Base-by-base conservation (phyloP, 352 stramenopile genomes). In the Phytophthora pinifolia region DNA sequence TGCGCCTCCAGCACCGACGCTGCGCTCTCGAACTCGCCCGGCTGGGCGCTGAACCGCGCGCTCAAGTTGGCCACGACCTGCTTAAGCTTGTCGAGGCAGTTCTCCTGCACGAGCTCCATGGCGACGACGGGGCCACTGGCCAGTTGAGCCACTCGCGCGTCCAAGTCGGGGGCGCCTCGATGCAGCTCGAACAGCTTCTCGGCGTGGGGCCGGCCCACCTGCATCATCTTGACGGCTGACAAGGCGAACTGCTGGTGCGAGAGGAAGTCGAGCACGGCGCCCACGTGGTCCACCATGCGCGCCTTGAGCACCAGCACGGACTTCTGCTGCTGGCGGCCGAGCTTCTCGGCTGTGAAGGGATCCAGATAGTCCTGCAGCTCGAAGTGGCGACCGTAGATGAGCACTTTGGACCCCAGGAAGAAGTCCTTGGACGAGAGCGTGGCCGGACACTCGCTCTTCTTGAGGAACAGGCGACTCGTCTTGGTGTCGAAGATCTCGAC, bases 401-500 rank as follows among this genome's bases (percentile, higher is more conserved):
- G 50, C 42, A 96, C 72, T 36, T 86, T 97, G 57, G 69, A 70
- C 4, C 89, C 89, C 7, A 96, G 56, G 38, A 87, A 88, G 54
- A 96, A 96, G 39, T 97, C 89, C 9, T 84, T 74, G 17, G 60
- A 42, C 18, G 71, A 75, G 17, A 96, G 55, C 9, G 82, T 67
- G 6, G 70, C 31, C 2, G 86, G 85, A 37, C 88, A 83, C 51
- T 94, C 88, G 29, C 83, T 94, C 54, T 93, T 95, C 58, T 96
- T 96, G 12, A 98, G 79, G 62, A 98, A 98, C 9, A 92, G 74
- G 36, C 91, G 85, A 62, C 86, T 91, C 9, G 73, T 89, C 64
- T 94, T 94, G 25, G 80, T 70, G 58, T 96, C 87, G 56, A 92
- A 86, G 67, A 97, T 95, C 72, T 97, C 87, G 39, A 94, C 70